These are phyloP conservation scores for Colletotrichum sp. DNA, from an alignment of 2,329 filamentous ascomycete genomes.

Conservation along the genomic window DNA sequence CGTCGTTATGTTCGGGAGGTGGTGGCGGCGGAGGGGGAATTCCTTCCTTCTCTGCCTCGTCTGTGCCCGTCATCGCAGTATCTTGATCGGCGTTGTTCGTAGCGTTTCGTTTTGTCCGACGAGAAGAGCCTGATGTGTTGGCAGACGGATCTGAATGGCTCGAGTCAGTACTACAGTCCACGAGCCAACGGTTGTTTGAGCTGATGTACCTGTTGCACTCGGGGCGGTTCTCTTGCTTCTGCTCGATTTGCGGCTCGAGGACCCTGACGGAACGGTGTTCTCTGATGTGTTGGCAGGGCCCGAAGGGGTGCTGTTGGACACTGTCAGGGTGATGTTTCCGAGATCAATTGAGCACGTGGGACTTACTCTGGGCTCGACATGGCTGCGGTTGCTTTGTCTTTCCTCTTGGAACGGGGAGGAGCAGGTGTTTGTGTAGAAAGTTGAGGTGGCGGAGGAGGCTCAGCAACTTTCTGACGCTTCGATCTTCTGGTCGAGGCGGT, in stretches of 20 bases:
- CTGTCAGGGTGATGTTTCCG: not conserved
- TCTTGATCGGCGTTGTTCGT: constrained; percentile 63
- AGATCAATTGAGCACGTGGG: not conserved
- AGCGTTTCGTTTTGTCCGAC: constrained; percentile 59
- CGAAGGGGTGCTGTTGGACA: constrained; percentile 55
- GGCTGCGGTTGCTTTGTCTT: constrained; percentile 63
- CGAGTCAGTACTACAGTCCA: not conserved
- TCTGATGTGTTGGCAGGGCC: constrained; percentile 69
- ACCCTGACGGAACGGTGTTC: constrained; percentile 59
- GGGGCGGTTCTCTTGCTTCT: constrained; percentile 70
- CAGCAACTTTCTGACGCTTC: constrained; percentile 74
- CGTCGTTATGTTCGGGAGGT: constrained; percentile 37
- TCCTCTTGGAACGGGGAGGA: constrained; percentile 56
- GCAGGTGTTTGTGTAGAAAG: constrained; percentile 23
- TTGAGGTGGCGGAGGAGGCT: constrained; percentile 40
- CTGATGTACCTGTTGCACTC: constrained; percentile 42
- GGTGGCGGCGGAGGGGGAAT: constrained; percentile 50
- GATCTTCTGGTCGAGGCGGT: constrained; percentile 59
- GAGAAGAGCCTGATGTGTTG: constrained; percentile 42
- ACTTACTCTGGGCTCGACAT: constrained; percentile 79
- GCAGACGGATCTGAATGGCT: constrained; percentile 36
- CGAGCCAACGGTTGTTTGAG: not conserved
- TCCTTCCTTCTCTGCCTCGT: constrained; percentile 54
- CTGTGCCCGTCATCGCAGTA: constrained; percentile 73
- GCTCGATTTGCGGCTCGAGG: constrained; percentile 75